phyloP scores from a whole-genome alignment of 345 rosid genomes.

The Salix arbutifolia region DNA sequence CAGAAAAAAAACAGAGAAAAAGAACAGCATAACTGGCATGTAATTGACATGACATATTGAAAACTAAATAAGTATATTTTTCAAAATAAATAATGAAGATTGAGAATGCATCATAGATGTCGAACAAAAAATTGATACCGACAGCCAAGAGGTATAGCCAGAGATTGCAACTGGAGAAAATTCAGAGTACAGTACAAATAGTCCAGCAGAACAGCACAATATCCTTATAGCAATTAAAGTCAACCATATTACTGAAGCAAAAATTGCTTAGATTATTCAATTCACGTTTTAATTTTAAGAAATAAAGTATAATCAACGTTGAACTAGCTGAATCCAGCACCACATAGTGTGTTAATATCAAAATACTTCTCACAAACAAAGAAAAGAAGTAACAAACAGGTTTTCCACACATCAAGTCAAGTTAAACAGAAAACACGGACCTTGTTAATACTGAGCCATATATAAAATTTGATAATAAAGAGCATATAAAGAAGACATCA shows the following conservation, averaged over 20 bases:
- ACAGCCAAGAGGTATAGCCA: not conserved
- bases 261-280: not conserved
- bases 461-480: constrained; percentile 62
- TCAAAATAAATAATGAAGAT: not conserved
- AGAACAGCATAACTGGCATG: too few species aligned
- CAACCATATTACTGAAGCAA: not conserved
- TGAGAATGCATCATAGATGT: not conserved
- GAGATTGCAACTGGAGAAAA: not conserved
- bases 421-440: constrained; percentile 36
- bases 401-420: not conserved
- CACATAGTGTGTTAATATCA: not conserved
- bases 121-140: not conserved
- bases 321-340: not conserved
- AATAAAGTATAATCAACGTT: not conserved
- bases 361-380: not conserved
- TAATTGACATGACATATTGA: not conserved
- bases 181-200: not conserved
- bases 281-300: not conserved
- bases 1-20: too few species aligned
- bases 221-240: not conserved
- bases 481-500: constrained; percentile 60
- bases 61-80: not conserved
- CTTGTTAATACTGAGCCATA: constrained; percentile 55
- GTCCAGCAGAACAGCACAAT: not conserved
- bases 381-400: not conserved